Percentiles rank a stretch among this genome's conserved stretches.
Conservation (phyloP, 176 grass and related monocot species). For the Triticum monococcum region DNA sequence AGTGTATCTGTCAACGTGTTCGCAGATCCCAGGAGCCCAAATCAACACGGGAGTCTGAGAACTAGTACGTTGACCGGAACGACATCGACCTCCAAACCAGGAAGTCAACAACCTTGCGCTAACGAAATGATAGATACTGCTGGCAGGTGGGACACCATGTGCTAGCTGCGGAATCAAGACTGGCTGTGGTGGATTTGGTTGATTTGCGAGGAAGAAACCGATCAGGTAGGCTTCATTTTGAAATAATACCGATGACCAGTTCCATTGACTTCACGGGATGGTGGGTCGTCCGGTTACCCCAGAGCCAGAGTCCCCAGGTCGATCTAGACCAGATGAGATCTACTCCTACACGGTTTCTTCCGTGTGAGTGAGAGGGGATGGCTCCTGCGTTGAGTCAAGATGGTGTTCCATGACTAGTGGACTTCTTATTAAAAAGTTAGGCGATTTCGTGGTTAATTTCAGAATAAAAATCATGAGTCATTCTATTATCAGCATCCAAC, state of each 20-base stretch:
- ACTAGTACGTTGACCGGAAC: neutral
- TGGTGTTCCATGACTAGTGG: too few relatives aligned
- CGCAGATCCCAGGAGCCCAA: neutral
- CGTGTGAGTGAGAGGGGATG: neutral
- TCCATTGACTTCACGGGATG: neutral
- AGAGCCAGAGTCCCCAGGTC: neutral
- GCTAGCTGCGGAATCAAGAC: neutral
- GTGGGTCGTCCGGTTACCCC: neutral
- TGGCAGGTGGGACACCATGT: too few relatives aligned
- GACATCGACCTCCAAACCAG: too few relatives aligned
- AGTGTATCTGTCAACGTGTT: neutral
- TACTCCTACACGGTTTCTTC: neutral
- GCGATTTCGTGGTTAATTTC: too few relatives aligned
- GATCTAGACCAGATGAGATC: neutral
- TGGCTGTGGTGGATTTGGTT: neutral
- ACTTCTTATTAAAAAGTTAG: too few relatives aligned
- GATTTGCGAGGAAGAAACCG: slow-evolving; percentile 9
- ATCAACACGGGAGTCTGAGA: neutral
- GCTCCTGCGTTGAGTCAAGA: too few relatives aligned
- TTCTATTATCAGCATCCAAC: too few relatives aligned
- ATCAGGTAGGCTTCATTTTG: neutral
- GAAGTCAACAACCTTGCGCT: too few relatives aligned
- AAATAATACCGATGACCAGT: neutral
- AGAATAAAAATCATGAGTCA: too few relatives aligned
- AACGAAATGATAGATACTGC: too few relatives aligned